Conservation (phyloP, 441 rosid genomes). For the Daphne laureola region DNA sequence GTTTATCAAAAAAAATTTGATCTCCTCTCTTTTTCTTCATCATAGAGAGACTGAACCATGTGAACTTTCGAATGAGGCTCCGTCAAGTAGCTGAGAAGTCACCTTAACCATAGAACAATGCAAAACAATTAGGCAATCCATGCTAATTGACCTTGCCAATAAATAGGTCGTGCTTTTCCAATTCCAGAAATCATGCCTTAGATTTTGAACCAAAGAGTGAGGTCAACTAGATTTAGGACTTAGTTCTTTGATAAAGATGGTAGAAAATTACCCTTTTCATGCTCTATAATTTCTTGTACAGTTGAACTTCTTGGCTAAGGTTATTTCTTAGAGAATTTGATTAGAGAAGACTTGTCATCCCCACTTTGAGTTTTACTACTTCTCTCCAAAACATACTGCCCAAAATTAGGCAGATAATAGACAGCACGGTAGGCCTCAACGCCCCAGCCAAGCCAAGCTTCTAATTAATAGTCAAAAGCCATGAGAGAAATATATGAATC, state of each 20-base stretch:
- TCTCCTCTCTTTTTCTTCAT: constrained; percentile 32
- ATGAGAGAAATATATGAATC: constrained; percentile 49
- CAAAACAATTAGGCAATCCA: constrained; percentile 11
- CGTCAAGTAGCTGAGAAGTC: too few species aligned
- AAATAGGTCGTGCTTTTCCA: too few species aligned
- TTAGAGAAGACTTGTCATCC: constrained; percentile 26
- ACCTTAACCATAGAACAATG: neutral
- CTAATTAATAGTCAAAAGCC: constrained; percentile 50
- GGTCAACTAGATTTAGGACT: too few species aligned
- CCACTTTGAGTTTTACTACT: constrained; percentile 23
- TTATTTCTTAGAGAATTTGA: constrained; percentile 27
- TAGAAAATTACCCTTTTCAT: constrained; percentile 25
- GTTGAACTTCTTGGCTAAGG: constrained; percentile 24
- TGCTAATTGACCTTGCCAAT: neutral
- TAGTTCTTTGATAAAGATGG: too few species aligned
- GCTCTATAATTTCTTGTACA: constrained; percentile 27
- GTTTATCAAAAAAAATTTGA: constrained; percentile 43
- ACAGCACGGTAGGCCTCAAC: constrained; percentile 42
- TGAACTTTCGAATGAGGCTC: constrained; percentile 20
- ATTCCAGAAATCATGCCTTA: too few species aligned
- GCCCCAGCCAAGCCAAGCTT: constrained; percentile 60
- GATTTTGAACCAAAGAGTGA: too few species aligned
- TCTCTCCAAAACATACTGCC: constrained; percentile 42
- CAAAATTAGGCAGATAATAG: constrained; percentile 63
- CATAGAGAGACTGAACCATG: constrained; percentile 23